Evolutionary conservation across 257 asterid species (phyloP), one percentile per base, ranked within the genome.

Genomic region (Avicennia marina): DNA sequence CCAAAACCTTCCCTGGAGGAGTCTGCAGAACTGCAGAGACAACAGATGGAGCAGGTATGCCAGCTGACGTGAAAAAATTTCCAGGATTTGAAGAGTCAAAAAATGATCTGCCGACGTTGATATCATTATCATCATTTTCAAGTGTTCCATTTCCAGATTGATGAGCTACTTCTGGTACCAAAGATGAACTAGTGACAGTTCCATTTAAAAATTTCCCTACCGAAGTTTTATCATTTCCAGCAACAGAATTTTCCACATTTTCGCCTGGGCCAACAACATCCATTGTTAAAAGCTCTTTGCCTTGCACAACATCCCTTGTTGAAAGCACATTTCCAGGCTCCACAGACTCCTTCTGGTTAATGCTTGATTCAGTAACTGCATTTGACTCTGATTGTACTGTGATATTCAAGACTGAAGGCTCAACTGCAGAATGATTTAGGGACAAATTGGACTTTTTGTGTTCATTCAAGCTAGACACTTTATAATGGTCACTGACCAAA

Each of bases 31-130:
- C 79, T 67, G 85, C 81, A 74, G 95, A 82, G 67, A 84, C 86
- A 64, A 72, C 51, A 68, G 96, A 80, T 48, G 97, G 97, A 74
- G 99, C 99, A 69, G 99, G 99, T 73, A 86, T 80, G 70, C 95
- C 94, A 62, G 85, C 95, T 51, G 90, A 77, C 61, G 86, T 68
- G 77, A 84, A 86, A 63, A 58, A 54, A 34, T 53, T 70, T 58
- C 71, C 95, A 75, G 80, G 78, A 73, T 53, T 75, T 18, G 58
- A 61, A 58, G 78, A 73, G 70, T 69, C 79, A 45, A 75, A 57
- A 58, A 34, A 56, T 58, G 86, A 49, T 76, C 63, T 64, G 70
- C 59, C 61, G 67, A 62, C 75, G 60, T 53, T 32, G 56, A 47
- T 57, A 71, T 73, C 77, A 60, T 68, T 77, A 65, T 33, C 58